Evolutionary conservation across 257 asterid genomes (phyloP), one percentile per base, ranked within the genome.

Genomic region (Petunia axillaris): DNA sequence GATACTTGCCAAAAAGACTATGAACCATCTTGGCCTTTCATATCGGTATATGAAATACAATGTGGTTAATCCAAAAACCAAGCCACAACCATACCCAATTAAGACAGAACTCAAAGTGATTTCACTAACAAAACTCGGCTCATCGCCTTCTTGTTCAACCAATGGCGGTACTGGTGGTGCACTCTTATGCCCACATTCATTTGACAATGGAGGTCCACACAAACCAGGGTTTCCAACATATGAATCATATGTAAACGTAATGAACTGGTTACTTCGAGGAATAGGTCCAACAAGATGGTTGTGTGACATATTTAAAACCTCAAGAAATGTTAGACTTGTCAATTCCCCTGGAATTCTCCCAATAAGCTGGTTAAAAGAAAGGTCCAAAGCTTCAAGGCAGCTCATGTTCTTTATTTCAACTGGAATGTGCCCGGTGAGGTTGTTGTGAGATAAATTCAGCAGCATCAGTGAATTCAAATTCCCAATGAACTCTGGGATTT

Each of bases 21-120:
- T 2, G 64, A 75, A 75, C 79, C 65, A 75, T 74, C 50, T 55
- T 11, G 79, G 79, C 64, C 50, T 37, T 75, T 39, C 64, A 36
- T 52, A 50, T 3, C 0, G 13, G 8, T 53, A 75, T 40, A 37
- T 75, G 52, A 75, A 37, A 68, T n/a, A 67, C 38, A 67, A 4
- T 8, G 44, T 9, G 76, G n/a, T 13, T 7, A 68, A 68, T 1
- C 57, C 76, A n/a, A 16, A 68, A 0, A 13, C 16, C 55, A 44
- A 68, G n/a, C 76, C 76, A 67, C 75, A 67, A 0, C 38, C 75
- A 74, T 52, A 48, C 0, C 63, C 79, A 0, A 53, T 75, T 75
- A 75, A 41, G 2, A 54, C 64, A 37, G 64, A 75, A 0, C 25
- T 37, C 76, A 55, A 68, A 8, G 76, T 68, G 15, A 68, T 68